These are phyloP conservation scores for Pezicula carpinea DNA, from an alignment of 2,329 filamentous ascomycete genomes.

Conservation along the genomic window DNA sequence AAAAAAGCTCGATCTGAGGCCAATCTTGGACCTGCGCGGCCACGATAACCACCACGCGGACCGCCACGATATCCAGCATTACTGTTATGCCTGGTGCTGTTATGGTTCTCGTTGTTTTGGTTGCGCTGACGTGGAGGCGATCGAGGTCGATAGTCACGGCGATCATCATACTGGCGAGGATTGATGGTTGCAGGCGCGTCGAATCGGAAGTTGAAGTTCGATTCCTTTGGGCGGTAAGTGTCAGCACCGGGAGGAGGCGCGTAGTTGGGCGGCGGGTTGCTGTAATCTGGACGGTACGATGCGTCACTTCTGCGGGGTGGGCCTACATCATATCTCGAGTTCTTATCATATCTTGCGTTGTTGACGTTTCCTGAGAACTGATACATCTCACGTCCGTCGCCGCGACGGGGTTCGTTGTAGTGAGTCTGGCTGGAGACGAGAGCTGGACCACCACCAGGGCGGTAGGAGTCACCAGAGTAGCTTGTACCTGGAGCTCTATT, in stretches of 20 bases:
- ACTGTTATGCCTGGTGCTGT: slow-evolving; percentile 8
- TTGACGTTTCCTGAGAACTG: slow-evolving; percentile 16
- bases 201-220: slow-evolving; percentile 25
- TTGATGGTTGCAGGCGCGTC: slow-evolving; percentile 26
- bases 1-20: slow-evolving; percentile 30
- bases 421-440: slow-evolving; percentile 2
- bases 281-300: slow-evolving; percentile 3
- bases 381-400: slow-evolving; percentile 12
- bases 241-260: slow-evolving; percentile 4
- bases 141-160: slow-evolving; percentile 14
- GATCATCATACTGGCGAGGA: slow-evolving; percentile 14
- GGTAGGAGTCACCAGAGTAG: slow-evolving; percentile 15
- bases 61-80: slow-evolving; percentile 6
- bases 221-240: slow-evolving; percentile 14
- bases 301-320: slow-evolving; percentile 1
- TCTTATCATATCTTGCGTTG: slow-evolving; percentile 7
- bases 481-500: not conserved
- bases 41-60: slow-evolving; percentile 21
- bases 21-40: slow-evolving; percentile 22
- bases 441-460: slow-evolving; percentile 7
- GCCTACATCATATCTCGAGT: slow-evolving; percentile 2
- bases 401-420: slow-evolving; percentile 5
- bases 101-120: not conserved
- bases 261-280: slow-evolving; percentile 1
- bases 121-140: slow-evolving; percentile 17